These are phyloP conservation scores for Alternaria alternata DNA, from an alignment of 2,329 filamentous ascomycete species.

Conservation along the genomic window DNA sequence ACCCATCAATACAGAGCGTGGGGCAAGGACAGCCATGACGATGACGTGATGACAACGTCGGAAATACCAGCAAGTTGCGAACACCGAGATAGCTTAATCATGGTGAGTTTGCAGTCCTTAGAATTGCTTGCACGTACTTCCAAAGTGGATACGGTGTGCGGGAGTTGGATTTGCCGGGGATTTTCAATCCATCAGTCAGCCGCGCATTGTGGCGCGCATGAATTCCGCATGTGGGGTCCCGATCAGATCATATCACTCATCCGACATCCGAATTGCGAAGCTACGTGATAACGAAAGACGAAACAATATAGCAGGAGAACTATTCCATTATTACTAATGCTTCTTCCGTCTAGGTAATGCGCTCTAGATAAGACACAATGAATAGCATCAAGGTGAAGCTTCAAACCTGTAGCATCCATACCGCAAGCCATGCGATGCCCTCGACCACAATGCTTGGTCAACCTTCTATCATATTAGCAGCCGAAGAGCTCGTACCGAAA, in stretches of 20 bases:
- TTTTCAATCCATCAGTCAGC: conserved; percentile 16
- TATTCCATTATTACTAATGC: neutral
- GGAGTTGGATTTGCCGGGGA: conserved; percentile 2
- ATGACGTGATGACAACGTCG: conserved; percentile 25
- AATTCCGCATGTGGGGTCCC: conserved; percentile 9
- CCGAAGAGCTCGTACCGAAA: neutral
- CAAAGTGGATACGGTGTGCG: neutral
- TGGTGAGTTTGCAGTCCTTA: neutral
- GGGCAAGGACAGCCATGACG: conserved; percentile 26
- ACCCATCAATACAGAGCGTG: conserved; percentile 33
- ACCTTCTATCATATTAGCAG: neutral
- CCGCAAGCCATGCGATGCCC: neutral
- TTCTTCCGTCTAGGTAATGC: neutral
- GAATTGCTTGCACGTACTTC: neutral
- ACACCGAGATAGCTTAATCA: neutral
- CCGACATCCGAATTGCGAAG: neutral
- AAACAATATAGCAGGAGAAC: neutral
- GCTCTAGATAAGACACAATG: neutral
- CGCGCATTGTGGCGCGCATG: conserved; percentile 1
- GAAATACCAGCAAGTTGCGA: conserved; percentile 10
- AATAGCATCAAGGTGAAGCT: neutral
- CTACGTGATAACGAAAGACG: neutral
- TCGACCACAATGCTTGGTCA: neutral
- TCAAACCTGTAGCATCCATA: neutral
- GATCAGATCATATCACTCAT: neutral